Evolutionary conservation across 257 asterid genomes (phyloP).

Genomic region (Thymus quinquecostatus): DNA sequence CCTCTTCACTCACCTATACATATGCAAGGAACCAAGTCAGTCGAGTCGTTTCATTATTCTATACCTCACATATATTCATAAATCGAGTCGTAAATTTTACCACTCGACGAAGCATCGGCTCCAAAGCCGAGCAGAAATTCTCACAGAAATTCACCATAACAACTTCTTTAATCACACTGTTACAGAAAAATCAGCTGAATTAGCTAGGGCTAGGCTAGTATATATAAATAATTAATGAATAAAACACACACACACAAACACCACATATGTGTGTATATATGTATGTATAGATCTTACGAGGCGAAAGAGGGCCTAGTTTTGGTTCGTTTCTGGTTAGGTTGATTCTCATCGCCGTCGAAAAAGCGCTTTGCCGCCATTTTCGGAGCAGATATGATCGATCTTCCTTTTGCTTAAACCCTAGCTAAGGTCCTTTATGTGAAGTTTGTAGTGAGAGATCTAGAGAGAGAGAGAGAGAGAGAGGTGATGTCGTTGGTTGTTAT

Average conservation of each 20-base stretch:
- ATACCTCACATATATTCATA: too few species aligned
- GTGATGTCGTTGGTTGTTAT: not conserved
- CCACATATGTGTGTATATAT: not conserved
- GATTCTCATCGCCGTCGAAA: conserved; percentile 41
- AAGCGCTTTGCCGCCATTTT: conserved; percentile 68
- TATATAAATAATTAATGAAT: too few species aligned
- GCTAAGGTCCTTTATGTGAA: not conserved
- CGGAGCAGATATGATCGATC: not conserved
- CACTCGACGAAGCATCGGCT: conserved; percentile 79
- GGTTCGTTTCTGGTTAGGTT: conserved; percentile 47
- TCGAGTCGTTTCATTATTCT: too few species aligned
- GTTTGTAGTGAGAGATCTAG: not conserved
- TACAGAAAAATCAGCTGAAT: not conserved
- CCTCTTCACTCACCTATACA: conserved; percentile 67
- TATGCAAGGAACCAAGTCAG: not conserved
- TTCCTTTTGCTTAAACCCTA: not conserved
- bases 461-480: not conserved
- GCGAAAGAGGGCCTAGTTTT: conserved; percentile 55
- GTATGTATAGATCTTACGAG: conserved; percentile 46
- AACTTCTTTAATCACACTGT: conserved; percentile 68
- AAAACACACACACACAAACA: too few species aligned
- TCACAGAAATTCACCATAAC: conserved; percentile 57
- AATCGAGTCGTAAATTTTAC: conserved; percentile 22
- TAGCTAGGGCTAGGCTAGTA: too few species aligned
- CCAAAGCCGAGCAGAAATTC: conserved; percentile 60